Percentiles rank a stretch among this genome's conserved stretches.
phyloP scores from a whole-genome alignment of 176 grass and related monocot species.

The Cenchrus purpureus region DNA sequence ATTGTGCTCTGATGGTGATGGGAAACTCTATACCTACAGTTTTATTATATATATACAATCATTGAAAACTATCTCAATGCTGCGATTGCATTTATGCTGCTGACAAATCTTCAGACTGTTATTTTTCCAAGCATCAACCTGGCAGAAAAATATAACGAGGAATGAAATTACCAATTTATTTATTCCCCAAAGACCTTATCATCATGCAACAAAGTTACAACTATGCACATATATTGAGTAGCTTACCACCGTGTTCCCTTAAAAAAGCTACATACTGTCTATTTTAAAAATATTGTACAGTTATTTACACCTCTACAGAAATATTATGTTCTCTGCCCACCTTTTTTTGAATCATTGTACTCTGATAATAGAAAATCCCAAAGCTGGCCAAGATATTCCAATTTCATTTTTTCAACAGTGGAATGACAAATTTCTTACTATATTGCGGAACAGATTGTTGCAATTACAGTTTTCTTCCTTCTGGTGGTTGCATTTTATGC shows the following conservation, averaged over 20 bases:
- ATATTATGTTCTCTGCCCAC: not conserved
- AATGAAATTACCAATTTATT: slow-evolving; percentile 5
- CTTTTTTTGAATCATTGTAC: not conserved
- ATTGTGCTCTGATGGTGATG: not conserved
- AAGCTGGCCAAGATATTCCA: not conserved
- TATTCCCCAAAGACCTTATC: slow-evolving; percentile 5
- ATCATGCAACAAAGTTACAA: not conserved
- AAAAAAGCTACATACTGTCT: not conserved
- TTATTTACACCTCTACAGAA: not conserved
- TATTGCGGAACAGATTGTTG: slow-evolving; percentile 61
- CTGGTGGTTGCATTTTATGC: slow-evolving; percentile 81
- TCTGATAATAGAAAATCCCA: not conserved
- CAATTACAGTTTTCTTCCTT: slow-evolving; percentile 83
- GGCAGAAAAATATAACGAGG: not conserved
- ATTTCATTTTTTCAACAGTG: not conserved
- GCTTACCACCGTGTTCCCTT: not conserved
- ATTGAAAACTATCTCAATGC: not conserved
- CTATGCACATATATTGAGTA: not conserved
- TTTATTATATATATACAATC: not conserved
- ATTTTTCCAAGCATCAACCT: not conserved
- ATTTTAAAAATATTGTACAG: not conserved
- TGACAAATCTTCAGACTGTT: not conserved
- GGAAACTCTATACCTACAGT: not conserved
- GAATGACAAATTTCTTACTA: slow-evolving; percentile 22
- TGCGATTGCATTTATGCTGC: not conserved